Evolutionary conservation across 768 basidiomycete genomes (phyloP).

Genomic region (Gloeopeniophorella convolvens): DNA sequence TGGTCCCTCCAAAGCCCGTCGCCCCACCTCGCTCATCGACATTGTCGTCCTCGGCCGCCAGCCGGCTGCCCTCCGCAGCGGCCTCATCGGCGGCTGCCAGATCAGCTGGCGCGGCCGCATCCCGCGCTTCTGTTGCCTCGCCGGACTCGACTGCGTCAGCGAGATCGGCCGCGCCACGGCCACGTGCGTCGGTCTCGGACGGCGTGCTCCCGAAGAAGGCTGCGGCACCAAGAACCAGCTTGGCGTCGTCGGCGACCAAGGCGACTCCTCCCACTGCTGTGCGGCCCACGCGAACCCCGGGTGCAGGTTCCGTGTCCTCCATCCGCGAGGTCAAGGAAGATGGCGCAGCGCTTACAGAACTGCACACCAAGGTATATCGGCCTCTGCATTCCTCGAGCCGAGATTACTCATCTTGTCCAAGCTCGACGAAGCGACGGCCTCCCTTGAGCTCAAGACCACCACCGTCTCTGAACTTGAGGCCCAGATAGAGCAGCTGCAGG

Average conservation of each 20-base stretch:
- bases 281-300: conserved; percentile 34
- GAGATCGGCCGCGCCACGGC: conserved; percentile 34
- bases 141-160: conserved; percentile 40
- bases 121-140: conserved; percentile 48
- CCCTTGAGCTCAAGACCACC: conserved; percentile 46
- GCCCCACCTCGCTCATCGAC: conserved; percentile 11
- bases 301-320: conserved; percentile 62
- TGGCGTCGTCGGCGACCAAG: conserved; percentile 30
- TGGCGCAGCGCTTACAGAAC: conserved; percentile 46
- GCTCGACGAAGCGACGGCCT: conserved; percentile 55
- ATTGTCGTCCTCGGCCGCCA: conserved; percentile 18
- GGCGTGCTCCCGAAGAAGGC: conserved; percentile 43
- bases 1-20: conserved; percentile 29
- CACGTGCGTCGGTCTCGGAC: conserved; percentile 65
- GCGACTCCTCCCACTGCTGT: conserved; percentile 32
- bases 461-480: conserved; percentile 46
- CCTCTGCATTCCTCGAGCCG: neutral
- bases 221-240: conserved; percentile 21
- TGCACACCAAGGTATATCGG: conserved; percentile 51
- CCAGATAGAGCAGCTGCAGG: conserved; percentile 43
- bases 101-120: conserved; percentile 29
- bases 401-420: conserved; percentile 25
- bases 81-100: conserved; percentile 34
- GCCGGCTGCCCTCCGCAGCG: conserved; percentile 17
- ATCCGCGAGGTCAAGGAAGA: conserved; percentile 65